phyloP scores from a whole-genome alignment of 2,329 filamentous ascomycete genomes.

The Ophiostoma pallidulum region DNA sequence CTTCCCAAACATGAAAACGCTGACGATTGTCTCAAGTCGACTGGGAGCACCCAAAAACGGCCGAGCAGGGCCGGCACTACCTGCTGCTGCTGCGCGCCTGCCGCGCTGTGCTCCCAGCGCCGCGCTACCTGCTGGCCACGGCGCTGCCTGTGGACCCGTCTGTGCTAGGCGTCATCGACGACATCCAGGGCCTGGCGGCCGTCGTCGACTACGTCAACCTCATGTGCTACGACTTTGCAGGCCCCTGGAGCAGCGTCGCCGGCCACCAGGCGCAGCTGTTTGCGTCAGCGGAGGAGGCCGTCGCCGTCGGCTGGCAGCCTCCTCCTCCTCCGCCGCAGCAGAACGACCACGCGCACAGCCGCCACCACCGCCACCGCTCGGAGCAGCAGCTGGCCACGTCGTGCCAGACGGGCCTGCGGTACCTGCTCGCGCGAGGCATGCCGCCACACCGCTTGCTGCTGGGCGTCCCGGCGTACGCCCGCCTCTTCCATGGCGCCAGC shows the following conservation, averaged over 20 bases:
- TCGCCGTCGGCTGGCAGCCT: not conserved
- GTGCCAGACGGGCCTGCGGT: conserved; percentile 46
- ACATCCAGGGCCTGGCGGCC: conserved; percentile 37
- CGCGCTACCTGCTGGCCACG: conserved; percentile 45
- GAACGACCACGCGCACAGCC: too few relatives aligned
- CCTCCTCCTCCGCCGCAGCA: too few relatives aligned
- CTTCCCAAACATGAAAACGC: too few relatives aligned
- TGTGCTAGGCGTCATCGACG: conserved; percentile 50
- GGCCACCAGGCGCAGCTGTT: conserved; percentile 58
- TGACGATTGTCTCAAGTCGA: conserved; percentile 38
- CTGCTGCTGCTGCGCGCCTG: conserved; percentile 46
- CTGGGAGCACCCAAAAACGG: conserved; percentile 55
- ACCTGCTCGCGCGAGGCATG: conserved; percentile 43
- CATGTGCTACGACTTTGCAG: conserved; percentile 61
- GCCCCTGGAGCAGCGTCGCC: conserved; percentile 49
- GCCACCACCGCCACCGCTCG: not conserved
- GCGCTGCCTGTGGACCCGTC: conserved; percentile 55
- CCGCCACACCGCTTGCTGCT: conserved; percentile 49
- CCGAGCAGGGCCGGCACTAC: conserved; percentile 47
- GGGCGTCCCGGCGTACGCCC: conserved; percentile 54
- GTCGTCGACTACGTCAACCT: conserved; percentile 55
- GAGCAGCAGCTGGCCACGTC: conserved; percentile 30
- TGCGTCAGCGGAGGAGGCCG: conserved; percentile 24
- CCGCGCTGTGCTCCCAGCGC: conserved; percentile 42
- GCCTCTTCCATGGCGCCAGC: conserved; percentile 47